Base-by-base conservation (phyloP, 2,329 filamentous ascomycete species). In the Ascochyta lentis region DNA sequence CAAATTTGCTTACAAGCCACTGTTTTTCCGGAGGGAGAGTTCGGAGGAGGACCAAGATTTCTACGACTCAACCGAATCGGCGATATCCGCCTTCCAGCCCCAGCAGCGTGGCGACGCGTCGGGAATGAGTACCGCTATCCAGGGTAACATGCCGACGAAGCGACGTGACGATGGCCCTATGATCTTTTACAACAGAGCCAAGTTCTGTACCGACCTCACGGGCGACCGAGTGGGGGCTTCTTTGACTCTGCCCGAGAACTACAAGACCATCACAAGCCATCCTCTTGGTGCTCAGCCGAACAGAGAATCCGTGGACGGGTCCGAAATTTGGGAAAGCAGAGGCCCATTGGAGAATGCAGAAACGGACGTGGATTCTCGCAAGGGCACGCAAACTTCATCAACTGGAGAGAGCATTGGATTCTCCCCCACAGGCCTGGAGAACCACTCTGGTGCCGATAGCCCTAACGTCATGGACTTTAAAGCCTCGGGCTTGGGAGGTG, bases 161-260 rank as follows among this genome's bases (percentile, higher is more conserved):
- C 83, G 83, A 24, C 82, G 80, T 0, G 81, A 86, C 12, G 86
- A 90, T 55, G 91, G 91, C 8, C 87, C 89, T 1, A 89, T 96
- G 62, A 92, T 94, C 16, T 96, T 93, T 69, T 96, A 94, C 71
- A 91, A 84, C 57, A 90, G 89, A 24, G 89, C 89, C 1, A 85
- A 85, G 0, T 96, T 95, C 71, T 95, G 87, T 71, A 92, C 88
- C 1, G 92, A 96, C 71, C 76, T 95, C 3, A 90, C 88, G 15
- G 88, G 88, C 2, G 89, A 92, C 64, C 79, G 64, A 22, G 53
- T 58, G 8, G 66, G 65, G 6, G 58, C 60, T 1, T 65, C 61
- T 5, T 49, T 54, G 16, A 59, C 62, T 8, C 58, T 62, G 26
- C 58, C 66, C 3, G 58, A 63, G 12, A 58, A 63, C 1, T 78